A percentile compares a stretch with the other conserved stretches of the same genome.
Conservation (phyloP, 441 rosid genomes). For the Iberis amara region DNA sequence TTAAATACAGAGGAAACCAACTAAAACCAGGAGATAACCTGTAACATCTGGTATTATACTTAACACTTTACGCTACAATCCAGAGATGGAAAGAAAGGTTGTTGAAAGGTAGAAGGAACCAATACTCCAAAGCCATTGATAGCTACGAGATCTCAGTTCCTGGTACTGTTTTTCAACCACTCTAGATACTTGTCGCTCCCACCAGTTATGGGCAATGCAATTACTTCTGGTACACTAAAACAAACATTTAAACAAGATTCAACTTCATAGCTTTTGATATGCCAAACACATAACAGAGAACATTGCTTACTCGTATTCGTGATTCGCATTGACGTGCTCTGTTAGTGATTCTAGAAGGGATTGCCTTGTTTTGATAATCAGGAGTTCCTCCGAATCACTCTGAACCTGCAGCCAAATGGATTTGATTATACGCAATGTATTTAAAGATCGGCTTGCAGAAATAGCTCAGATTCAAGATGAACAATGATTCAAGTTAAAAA, state of each 20-base stretch:
- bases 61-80: not conserved
- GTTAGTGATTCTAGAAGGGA: conserved; percentile 74
- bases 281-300: not conserved
- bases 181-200: conserved; percentile 70
- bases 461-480: conserved; percentile 6
- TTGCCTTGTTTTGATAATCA: conserved; percentile 89
- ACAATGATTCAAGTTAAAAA: conserved; percentile 1
- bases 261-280: not conserved
- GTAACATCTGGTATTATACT: conserved; percentile 1
- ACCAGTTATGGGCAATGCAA: conserved; percentile 72
- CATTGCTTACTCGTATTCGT: conserved; percentile 75
- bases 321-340: conserved; percentile 84
- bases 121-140: conserved; percentile 18
- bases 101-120: conserved; percentile 6
- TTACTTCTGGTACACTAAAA: conserved; percentile 74
- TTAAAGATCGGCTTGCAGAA: not conserved
- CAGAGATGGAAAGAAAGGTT: not conserved
- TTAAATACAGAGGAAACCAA: no score
- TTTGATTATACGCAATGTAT: not conserved
- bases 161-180: conserved; percentile 79
- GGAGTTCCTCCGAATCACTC: conserved; percentile 76
- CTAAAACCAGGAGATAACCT: no score
- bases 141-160: conserved; percentile 41
- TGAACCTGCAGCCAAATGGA: conserved; percentile 46
- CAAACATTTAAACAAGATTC: conserved; percentile 11